These are phyloP conservation scores for Oryza punctata DNA, from an alignment of 176 grass and related monocot species.

Conservation along the genomic window DNA sequence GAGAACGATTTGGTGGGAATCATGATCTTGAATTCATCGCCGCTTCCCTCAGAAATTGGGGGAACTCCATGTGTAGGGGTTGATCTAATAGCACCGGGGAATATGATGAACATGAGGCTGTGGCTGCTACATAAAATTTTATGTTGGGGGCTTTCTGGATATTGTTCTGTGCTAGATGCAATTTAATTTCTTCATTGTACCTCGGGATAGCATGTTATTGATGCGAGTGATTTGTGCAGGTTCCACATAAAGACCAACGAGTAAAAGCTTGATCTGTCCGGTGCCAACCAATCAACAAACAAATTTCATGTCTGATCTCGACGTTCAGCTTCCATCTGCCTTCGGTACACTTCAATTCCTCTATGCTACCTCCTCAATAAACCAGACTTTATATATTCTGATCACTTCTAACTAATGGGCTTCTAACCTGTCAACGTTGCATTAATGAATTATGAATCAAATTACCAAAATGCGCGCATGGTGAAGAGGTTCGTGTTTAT, in stretches of 20 bases:
- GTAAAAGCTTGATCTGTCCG: constrained; percentile 28
- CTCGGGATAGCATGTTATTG: background rate
- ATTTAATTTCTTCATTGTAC: background rate
- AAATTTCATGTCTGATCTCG: constrained; percentile 88
- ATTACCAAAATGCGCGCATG: background rate
- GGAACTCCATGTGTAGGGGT: background rate
- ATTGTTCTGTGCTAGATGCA: background rate
- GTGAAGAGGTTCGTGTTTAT: background rate
- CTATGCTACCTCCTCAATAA: background rate
- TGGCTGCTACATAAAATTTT: background rate
- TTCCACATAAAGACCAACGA: constrained; percentile 31
- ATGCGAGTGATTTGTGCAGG: constrained; percentile 22
- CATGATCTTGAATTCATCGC: background rate
- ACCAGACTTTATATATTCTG: background rate
- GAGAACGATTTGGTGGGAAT: too few species aligned
- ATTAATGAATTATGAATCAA: background rate
- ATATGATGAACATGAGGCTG: background rate
- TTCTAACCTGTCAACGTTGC: background rate
- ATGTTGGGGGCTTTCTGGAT: background rate
- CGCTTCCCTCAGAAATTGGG: background rate
- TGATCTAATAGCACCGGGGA: background rate
- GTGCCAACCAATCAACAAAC: constrained; percentile 52
- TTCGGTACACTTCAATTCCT: constrained; percentile 41
- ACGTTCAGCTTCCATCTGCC: constrained; percentile 67
- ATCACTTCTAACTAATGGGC: background rate